Base-by-base conservation (phyloP, 257 asterid species). In the Echites panduratus region DNA sequence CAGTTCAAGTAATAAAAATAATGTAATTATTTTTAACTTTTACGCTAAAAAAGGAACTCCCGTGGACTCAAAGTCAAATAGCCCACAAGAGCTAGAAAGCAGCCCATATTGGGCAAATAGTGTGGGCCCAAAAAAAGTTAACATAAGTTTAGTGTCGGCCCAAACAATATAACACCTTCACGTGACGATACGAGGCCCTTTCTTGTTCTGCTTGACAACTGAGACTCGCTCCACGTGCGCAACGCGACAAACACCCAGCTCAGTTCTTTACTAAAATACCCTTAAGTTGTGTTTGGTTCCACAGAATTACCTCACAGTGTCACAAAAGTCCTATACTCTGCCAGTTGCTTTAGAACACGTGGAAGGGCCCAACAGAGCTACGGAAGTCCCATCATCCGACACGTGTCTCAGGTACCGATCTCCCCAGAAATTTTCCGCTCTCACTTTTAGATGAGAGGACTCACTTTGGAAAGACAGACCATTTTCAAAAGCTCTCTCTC, bases 371-470 rank as follows among this genome's bases (percentile, higher is more conserved):
- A 24, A 27, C 26, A 17, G 40, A 24, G 29, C n/a, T 40, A 0
- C 29, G 13, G 13, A 43, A 61, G 54, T 54, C 52, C 6, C 32
- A 9, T 0, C 10, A n/a, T 2, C 6, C 11, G 81, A 74, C 82
- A 80, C 85, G 85, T 72, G 85, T 75, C 79, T 77, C 75, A 22
- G 71, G 74, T 74, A 79, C 59, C 72, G 75, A 76, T 76, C 41
- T 38, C 69, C 66, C 75, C 74, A 64, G 47, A 73, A 83, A 27
- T n/a, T 73, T 52, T 52, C 20, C 10, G 6, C 68, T 27, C 57
- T 66, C 67, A 61, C 2, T 7, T 43, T 27, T 2, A 10, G 63
- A 57, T 16, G 22, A 50, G 9, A 19, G 58, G 64, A 9, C 16
- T 57, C 0, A 4, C 44, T 62, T 0, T 57, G 45, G 9, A 57